Percentiles rank a stretch among this genome's conserved stretches.
Conservation (phyloP, 2,329 filamentous ascomycete genomes). For the Teratosphaeria destructans region DNA sequence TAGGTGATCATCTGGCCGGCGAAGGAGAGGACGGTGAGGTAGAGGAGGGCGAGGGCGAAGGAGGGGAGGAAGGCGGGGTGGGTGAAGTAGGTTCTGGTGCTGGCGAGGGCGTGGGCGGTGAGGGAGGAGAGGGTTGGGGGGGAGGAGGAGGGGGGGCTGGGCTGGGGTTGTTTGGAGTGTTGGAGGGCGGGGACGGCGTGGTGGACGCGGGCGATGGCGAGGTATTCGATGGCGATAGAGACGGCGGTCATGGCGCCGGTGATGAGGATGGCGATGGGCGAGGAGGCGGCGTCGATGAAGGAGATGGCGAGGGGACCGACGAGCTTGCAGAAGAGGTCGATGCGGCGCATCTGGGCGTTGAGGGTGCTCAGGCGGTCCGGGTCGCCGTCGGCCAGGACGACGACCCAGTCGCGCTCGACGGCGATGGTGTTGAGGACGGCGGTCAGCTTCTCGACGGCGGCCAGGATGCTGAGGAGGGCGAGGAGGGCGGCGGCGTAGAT, state of each 20-base stretch:
- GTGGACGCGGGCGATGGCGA: slow-evolving; percentile 39
- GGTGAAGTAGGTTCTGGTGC: slow-evolving; percentile 33
- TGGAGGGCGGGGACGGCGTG: slow-evolving; percentile 22
- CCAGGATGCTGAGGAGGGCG: slow-evolving; percentile 39
- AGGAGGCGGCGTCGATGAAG: slow-evolving; percentile 39
- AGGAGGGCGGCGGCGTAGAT: slow-evolving; percentile 16
- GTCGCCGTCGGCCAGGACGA: slow-evolving; percentile 39
- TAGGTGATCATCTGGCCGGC: slow-evolving; percentile 56
- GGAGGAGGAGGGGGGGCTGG: background rate
- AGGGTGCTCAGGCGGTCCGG: slow-evolving; percentile 20
- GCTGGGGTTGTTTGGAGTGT: slow-evolving; percentile 3
- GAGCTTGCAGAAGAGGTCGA: slow-evolving; percentile 50
- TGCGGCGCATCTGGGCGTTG: slow-evolving; percentile 48
- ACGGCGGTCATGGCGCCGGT: slow-evolving; percentile 41
- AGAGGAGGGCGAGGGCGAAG: slow-evolving; percentile 48
- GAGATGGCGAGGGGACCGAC: slow-evolving; percentile 44
- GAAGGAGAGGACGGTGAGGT: slow-evolving; percentile 52
- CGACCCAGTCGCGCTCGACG: slow-evolving; percentile 62
- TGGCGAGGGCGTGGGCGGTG: background rate
- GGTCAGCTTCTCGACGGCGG: slow-evolving; percentile 59
- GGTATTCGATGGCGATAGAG: slow-evolving; percentile 43
- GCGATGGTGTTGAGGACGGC: slow-evolving; percentile 56
- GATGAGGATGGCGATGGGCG: slow-evolving; percentile 38
- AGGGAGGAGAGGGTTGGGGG: background rate
- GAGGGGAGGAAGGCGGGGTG: slow-evolving; percentile 52